Conservation (phyloP, 306 rosid species). For the Vigna angularis region DNA sequence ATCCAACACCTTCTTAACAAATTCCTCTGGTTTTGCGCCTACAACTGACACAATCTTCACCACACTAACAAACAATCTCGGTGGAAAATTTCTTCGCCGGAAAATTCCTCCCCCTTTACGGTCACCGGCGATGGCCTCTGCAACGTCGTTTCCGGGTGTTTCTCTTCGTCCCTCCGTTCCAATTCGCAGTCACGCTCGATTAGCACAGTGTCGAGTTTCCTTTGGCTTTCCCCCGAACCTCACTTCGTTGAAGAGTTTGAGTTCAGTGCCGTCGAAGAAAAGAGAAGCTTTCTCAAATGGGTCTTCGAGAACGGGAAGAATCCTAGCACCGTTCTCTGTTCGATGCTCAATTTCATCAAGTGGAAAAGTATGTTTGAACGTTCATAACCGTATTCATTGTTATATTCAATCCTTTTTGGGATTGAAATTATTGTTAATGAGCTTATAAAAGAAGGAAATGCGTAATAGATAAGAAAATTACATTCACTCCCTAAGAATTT, state of each 20-base stretch:
- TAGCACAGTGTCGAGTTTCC: slow-evolving; percentile 50
- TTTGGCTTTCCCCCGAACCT: slow-evolving; percentile 43
- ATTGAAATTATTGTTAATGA: not conserved
- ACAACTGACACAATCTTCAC: not conserved
- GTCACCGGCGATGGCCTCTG: slow-evolving; percentile 58
- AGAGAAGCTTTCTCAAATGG: slow-evolving; percentile 55
- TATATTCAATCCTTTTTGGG: not conserved
- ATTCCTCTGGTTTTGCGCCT: not conserved
- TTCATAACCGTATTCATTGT: not conserved
- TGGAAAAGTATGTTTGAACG: slow-evolving; percentile 68
- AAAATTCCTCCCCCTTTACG: slow-evolving; percentile 13
- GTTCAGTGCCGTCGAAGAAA: slow-evolving; percentile 46
- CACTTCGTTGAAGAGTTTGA: slow-evolving; percentile 50
- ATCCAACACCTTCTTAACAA: slow-evolving; percentile 8
- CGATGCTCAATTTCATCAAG: slow-evolving; percentile 62
- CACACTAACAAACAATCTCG: not conserved
- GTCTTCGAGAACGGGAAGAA: slow-evolving; percentile 43
- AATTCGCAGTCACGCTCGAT: slow-evolving; percentile 43
- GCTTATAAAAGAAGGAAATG: not conserved
- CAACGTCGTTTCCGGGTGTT: slow-evolving; percentile 57
- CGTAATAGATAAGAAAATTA: not conserved
- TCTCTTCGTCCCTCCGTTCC: slow-evolving; percentile 52
- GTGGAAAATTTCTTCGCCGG: slow-evolving; percentile 21
- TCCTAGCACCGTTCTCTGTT: slow-evolving; percentile 51
- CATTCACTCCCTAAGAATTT: too few relatives aligned